These are phyloP conservation scores for Drechslerella coelobrocha DNA, from an alignment of 2,329 filamentous ascomycete species.

Conservation along the genomic window DNA sequence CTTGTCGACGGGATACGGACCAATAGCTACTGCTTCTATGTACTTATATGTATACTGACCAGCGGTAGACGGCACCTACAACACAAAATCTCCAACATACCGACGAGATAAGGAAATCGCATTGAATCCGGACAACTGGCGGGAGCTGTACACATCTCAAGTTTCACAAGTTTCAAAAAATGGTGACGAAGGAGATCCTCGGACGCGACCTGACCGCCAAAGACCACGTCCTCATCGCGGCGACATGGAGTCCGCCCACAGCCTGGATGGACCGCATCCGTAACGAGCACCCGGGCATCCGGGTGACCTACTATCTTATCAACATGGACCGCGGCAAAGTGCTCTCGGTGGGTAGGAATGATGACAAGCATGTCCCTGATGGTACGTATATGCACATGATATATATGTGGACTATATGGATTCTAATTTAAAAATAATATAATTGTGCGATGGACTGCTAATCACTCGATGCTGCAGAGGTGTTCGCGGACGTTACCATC, in stretches of 20 bases:
- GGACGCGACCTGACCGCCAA: constrained; percentile 30
- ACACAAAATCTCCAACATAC: constrained; percentile 37
- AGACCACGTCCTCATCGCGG: constrained; percentile 30
- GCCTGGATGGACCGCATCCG: constrained; percentile 27
- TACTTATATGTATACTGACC: not conserved
- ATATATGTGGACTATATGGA: not conserved
- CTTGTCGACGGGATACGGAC: no score
- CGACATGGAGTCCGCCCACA: constrained; percentile 22
- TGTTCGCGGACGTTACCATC: constrained; percentile 61
- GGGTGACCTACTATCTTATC: constrained; percentile 27
- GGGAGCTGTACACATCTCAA: no score
- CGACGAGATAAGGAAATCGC: not conserved
- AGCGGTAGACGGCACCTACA: constrained; percentile 4
- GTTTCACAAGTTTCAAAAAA: not conserved
- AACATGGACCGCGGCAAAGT: constrained; percentile 19
- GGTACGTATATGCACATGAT: constrained; percentile 7
- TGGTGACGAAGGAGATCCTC: constrained; percentile 43
- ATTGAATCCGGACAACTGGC: no score
- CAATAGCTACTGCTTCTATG: not conserved
- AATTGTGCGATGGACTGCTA: not conserved
- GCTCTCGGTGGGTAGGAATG: constrained; percentile 13
- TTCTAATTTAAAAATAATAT: not conserved
- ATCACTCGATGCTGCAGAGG: constrained; percentile 23
- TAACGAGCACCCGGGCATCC: constrained; percentile 31
- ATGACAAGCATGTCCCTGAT: constrained; percentile 28